Percentiles rank a stretch among this genome's conserved stretches.
phyloP scores from a whole-genome alignment of 495 filamentous ascomycete genomes.

The Viridothelium virens region DNA sequence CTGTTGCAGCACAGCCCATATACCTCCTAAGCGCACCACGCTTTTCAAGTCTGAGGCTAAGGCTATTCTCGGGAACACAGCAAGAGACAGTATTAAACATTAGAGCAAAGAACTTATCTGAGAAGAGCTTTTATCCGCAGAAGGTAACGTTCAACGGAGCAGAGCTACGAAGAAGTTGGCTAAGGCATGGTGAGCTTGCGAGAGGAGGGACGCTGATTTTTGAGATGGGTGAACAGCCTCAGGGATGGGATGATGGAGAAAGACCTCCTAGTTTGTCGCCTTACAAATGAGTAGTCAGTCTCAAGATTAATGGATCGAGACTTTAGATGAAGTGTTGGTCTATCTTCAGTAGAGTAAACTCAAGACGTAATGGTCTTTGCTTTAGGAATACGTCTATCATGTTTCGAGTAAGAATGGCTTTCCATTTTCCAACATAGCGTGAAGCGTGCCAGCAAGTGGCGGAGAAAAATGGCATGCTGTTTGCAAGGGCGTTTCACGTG shows the following conservation, averaged over 20 bases:
- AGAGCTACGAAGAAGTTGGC: neutral
- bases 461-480: no score
- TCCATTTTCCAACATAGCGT: no score
- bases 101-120: conserved; percentile 43
- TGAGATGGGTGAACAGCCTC: neutral
- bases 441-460: no score
- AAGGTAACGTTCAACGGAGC: conserved; percentile 43
- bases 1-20: conserved; percentile 37
- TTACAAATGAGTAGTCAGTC: neutral
- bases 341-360: no score
- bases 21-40: conserved; percentile 38
- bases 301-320: no score
- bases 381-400: no score
- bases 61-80: conserved; percentile 40
- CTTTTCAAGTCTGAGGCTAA: conserved; percentile 50
- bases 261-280: neutral
- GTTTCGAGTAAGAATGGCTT: no score
- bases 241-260: neutral
- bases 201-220: neutral
- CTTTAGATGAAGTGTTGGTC: no score
- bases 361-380: no score
- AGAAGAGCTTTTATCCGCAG: conserved; percentile 38
- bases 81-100: conserved; percentile 57
- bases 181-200: neutral
- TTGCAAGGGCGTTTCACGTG: no score